Base-by-base conservation (phyloP, 2,329 filamentous ascomycete species). In the Fusarium foetens region DNA sequence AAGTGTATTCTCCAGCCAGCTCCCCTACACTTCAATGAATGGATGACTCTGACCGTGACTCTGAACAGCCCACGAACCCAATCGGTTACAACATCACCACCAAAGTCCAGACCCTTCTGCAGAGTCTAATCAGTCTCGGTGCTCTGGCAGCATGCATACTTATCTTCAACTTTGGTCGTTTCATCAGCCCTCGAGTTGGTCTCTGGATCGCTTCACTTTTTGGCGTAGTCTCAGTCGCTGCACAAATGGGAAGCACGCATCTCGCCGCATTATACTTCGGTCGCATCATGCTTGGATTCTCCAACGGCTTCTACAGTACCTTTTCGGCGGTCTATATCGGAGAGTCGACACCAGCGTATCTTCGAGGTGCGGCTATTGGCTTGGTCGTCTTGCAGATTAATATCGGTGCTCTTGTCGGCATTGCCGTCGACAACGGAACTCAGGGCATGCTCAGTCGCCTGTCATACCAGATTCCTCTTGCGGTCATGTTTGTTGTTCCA, bases 21-120 rank as follows among this genome's bases (percentile, higher is more conserved):
- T 17, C 17, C 29, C 25, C 25, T 25, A 5, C 25, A 25, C 25
- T 25, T 6, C 6, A 33, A 8, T 6, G 31, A 19, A 8, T 27
- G 23, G 8, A 36, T 10, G 17, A 35, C 4, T 13, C 51, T 39
- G 16, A 52, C 33, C 12, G 1, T 25, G 5, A 6, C 25, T 25
- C 25, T 25, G 25, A 16, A 29, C 17, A 55, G 53, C 29, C 53
- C 1, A 55, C 38, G 0, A 55, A 46, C 8, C 38, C 53, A 3
- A 55, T 55, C 38, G 53, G 53, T 3, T 55, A 55, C n/a, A 55
- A 55, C 23, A 55, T 55, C n/a, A 55, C 27, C n/a, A 55, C 53
- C 6, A 55, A 46, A 46, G 53, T 55, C 1, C 53, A 55, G 2
- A 55, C 53, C 2, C 53, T 55, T 0, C 13, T 55, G 0, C 53